Evolutionary conservation across 2,329 filamentous ascomycete species (phyloP).

Genomic region (Rhytidhysteron rufulum): DNA sequence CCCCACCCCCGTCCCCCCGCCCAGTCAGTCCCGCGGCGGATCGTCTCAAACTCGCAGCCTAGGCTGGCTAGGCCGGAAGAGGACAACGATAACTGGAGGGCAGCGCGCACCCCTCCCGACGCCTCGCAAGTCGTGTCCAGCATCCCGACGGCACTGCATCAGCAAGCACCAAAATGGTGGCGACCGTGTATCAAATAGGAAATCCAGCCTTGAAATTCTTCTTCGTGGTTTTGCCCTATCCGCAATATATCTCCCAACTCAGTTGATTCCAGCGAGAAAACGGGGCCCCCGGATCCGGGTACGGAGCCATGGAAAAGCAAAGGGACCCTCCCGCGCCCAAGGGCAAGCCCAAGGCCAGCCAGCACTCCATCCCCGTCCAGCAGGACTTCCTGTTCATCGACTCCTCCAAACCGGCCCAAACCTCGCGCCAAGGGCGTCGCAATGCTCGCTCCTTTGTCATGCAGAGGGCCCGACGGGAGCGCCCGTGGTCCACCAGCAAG

Average conservation of each 20-base stretch:
- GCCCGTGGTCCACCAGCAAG: slow-evolving; percentile 39
- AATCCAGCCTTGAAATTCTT: slow-evolving; percentile 3
- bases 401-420: slow-evolving; percentile 31
- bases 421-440: slow-evolving; percentile 33
- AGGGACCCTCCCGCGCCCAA: slow-evolving; percentile 13
- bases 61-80: slow-evolving; percentile 1
- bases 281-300: slow-evolving; percentile 13
- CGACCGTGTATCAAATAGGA: slow-evolving; percentile 3
- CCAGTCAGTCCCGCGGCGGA: background rate
- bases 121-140: background rate
- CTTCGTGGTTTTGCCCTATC: slow-evolving; percentile 1
- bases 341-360: slow-evolving; percentile 15
- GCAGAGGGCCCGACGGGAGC: slow-evolving; percentile 35
- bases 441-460: slow-evolving; percentile 40
- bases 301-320: slow-evolving; percentile 24
- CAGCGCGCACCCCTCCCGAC: slow-evolving; percentile 1
- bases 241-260: slow-evolving; percentile 9
- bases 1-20: too few relatives aligned
- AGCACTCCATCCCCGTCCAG: slow-evolving; percentile 20
- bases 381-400: slow-evolving; percentile 38
- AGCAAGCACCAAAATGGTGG: background rate
- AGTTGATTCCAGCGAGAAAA: slow-evolving; percentile 15
- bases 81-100: slow-evolving; percentile 4
- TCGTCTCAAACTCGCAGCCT: slow-evolving; percentile 1
- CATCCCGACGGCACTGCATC: background rate